Percentiles rank a stretch among this genome's conserved stretches.
phyloP scores from a whole-genome alignment of 2,329 filamentous ascomycete species.

The Hymenoscyphus repandus region DNA sequence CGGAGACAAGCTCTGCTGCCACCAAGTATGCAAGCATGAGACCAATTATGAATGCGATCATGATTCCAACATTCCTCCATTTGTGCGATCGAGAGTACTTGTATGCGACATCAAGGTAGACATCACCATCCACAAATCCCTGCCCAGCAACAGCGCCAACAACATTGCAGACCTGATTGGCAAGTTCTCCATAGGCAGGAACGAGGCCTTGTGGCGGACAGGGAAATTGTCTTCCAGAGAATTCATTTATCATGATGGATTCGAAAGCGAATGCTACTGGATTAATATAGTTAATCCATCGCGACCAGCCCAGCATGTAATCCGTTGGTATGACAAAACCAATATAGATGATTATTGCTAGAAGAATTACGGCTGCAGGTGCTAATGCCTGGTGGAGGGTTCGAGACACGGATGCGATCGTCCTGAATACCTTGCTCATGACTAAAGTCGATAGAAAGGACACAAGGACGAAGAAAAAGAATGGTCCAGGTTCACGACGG shows the following conservation, averaged over 20 bases:
- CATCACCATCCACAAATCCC: too few species aligned
- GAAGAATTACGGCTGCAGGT: slow-evolving; percentile 45
- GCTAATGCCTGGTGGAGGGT: slow-evolving; percentile 59
- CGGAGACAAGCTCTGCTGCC: too few species aligned
- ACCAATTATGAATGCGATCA: too few species aligned
- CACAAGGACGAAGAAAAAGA: slow-evolving; percentile 82
- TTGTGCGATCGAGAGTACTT: too few species aligned
- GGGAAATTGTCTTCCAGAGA: too few species aligned
- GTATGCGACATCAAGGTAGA: too few species aligned
- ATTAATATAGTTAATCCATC: slow-evolving; percentile 66
- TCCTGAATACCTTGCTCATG: slow-evolving; percentile 85
- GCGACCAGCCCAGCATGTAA: slow-evolving; percentile 71
- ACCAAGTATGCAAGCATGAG: too few species aligned
- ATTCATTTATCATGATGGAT: slow-evolving; percentile 76
- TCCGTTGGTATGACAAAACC: slow-evolving; percentile 38
- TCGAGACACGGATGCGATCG: slow-evolving; percentile 70
- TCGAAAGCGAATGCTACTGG: slow-evolving; percentile 72
- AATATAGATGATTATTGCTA: slow-evolving; percentile 20
- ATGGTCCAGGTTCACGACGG: slow-evolving; percentile 65
- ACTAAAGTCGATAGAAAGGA: slow-evolving; percentile 66
- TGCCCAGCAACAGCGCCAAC: too few species aligned
- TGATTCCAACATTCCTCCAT: too few species aligned
- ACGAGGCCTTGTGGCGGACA: too few species aligned
- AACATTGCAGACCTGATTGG: too few species aligned
- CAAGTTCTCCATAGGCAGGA: too few species aligned